A percentile compares a stretch with the other conserved stretches of the same genome.
Conservation (phyloP, 2,329 filamentous ascomycete genomes). For the Neonectria ditissima region DNA sequence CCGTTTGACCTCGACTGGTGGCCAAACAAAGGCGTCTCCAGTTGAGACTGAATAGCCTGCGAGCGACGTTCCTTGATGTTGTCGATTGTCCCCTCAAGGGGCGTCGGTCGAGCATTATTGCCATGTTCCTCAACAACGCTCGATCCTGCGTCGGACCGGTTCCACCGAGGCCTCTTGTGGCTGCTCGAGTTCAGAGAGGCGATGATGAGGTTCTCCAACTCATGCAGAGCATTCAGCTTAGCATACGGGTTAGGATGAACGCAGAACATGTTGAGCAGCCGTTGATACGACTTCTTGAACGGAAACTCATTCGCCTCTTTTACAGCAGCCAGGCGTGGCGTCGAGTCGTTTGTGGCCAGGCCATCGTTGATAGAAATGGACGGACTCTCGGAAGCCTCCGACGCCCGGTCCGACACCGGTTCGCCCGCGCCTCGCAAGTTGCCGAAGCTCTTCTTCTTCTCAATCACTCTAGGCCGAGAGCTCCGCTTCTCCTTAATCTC, state of each 20-base stretch:
- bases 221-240: constrained; percentile 85
- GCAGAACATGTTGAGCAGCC: constrained; percentile 86
- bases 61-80: constrained; percentile 77
- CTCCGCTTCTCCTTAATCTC: constrained; percentile 59
- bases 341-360: constrained; percentile 46
- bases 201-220: constrained; percentile 84
- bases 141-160: constrained; percentile 52
- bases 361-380: constrained; percentile 57
- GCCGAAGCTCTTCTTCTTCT: constrained; percentile 77
- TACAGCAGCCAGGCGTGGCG: constrained; percentile 34
- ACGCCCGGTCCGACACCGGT: constrained; percentile 48
- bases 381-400: constrained; percentile 54
- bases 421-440: constrained; percentile 69
- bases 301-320: constrained; percentile 71
- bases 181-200: constrained; percentile 69
- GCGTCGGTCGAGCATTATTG: constrained; percentile 54
- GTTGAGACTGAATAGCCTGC: constrained; percentile 56
- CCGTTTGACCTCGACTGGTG: constrained; percentile 55
- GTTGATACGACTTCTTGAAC: constrained; percentile 82
- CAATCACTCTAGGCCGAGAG: constrained; percentile 65
- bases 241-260: constrained; percentile 88
- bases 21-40: constrained; percentile 48
- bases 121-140: constrained; percentile 50
- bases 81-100: constrained; percentile 75
- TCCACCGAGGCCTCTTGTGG: constrained; percentile 51